These are phyloP conservation scores for Globisporangium recalcitrans DNA, from an alignment of 352 stramenopile species.

Conservation along the genomic window DNA sequence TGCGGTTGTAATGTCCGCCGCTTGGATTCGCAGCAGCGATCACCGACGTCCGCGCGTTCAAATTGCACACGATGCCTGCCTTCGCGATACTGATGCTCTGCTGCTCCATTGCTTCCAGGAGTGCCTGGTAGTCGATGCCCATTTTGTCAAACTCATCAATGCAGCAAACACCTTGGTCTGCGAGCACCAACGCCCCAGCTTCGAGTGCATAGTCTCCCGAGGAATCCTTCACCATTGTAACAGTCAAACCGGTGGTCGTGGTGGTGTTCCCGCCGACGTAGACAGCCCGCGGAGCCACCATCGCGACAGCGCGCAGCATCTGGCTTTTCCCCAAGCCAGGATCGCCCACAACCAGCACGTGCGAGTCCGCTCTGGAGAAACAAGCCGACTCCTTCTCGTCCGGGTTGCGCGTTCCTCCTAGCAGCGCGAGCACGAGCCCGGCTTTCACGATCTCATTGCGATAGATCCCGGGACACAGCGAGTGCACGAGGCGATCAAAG, in stretches of 20 bases:
- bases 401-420: slow-evolving; percentile 87
- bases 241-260: slow-evolving; percentile 94
- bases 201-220: slow-evolving; percentile 90
- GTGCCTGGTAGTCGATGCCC: slow-evolving; percentile 82
- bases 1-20: slow-evolving; percentile 95
- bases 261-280: slow-evolving; percentile 97
- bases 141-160: slow-evolving; percentile 99
- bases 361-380: slow-evolving; percentile 88
- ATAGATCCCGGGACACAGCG: slow-evolving; percentile 95
- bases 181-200: slow-evolving; percentile 90
- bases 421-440: slow-evolving; percentile 92
- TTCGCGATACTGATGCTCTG: slow-evolving; percentile 95
- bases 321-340: slow-evolving; percentile 95
- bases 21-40: slow-evolving; percentile 96
- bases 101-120: slow-evolving; percentile 99
- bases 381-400: slow-evolving; percentile 54
- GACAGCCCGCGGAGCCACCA: slow-evolving; percentile 90
- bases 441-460: slow-evolving; percentile 98
- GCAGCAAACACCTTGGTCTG: slow-evolving; percentile 94
- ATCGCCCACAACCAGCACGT: slow-evolving; percentile 96
- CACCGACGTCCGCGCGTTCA: slow-evolving; percentile 93
- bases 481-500: slow-evolving; percentile 94
- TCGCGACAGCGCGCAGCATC: slow-evolving; percentile 90
- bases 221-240: slow-evolving; percentile 94
- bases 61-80: slow-evolving; percentile 91